These are phyloP conservation scores for Fusarium sp. DNA, from an alignment of 2,329 filamentous ascomycete genomes.

Conservation along the genomic window DNA sequence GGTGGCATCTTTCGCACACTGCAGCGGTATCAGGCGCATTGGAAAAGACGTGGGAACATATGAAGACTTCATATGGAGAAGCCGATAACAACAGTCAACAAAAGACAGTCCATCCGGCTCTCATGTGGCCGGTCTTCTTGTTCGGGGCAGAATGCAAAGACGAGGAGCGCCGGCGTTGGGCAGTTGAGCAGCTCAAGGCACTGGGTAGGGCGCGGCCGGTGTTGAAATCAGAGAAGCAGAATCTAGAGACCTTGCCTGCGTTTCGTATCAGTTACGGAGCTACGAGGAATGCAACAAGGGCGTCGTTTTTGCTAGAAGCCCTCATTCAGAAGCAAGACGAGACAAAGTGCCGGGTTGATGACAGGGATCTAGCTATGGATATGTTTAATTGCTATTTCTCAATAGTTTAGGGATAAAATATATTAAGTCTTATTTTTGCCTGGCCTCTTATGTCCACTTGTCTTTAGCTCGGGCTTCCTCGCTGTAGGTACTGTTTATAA, in stretches of 20 bases:
- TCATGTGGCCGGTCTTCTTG: slow-evolving; percentile 1
- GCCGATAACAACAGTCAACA: not conserved
- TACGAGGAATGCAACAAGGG: slow-evolving; percentile 1
- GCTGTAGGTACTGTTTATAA: too few relatives aligned
- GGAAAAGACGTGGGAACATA: not conserved
- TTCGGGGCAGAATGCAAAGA: not conserved
- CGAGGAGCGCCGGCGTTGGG: not conserved
- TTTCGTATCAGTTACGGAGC: slow-evolving; percentile 11
- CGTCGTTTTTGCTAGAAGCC: not conserved
- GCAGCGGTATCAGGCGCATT: not conserved
- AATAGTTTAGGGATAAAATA: not conserved
- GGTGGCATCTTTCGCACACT: slow-evolving; percentile 13
- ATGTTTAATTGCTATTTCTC: slow-evolving; percentile 16
- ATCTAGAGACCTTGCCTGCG: not conserved
- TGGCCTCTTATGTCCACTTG: too few relatives aligned
- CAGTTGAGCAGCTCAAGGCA: not conserved
- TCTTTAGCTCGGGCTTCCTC: too few relatives aligned
- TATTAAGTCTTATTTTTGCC: too few relatives aligned
- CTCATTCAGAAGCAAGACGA: not conserved
- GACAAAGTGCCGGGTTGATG: not conserved
- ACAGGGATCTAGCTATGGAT: slow-evolving; percentile 3
- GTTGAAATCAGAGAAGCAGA: not conserved
- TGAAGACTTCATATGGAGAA: slow-evolving; percentile 11
- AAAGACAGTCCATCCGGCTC: not conserved
- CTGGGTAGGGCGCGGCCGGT: not conserved